A percentile compares a stretch with the other conserved stretches of the same genome.
Conservation (phyloP, 768 basidiomycete species). For the Naganishia kalamii region DNA sequence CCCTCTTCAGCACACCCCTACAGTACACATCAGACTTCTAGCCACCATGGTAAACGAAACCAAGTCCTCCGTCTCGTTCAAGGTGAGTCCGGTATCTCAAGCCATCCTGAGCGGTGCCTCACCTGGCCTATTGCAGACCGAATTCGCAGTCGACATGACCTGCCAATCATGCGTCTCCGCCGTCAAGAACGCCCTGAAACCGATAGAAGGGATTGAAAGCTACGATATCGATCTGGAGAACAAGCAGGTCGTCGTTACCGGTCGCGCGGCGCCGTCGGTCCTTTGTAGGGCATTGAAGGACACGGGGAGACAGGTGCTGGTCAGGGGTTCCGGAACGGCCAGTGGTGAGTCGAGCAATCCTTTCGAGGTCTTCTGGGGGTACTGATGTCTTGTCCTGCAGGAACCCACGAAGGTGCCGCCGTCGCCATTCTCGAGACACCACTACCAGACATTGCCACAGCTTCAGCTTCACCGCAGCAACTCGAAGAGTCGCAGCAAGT, state of each 20-base stretch:
- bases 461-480: conserved; percentile 17
- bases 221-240: conserved; percentile 43
- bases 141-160: conserved; percentile 48
- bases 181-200: conserved; percentile 31
- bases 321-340: conserved; percentile 21
- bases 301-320: conserved; percentile 22
- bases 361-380: background rate
- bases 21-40: too few species aligned
- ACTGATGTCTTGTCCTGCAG: background rate
- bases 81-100: conserved; percentile 14
- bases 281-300: conserved; percentile 21
- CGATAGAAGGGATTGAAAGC: conserved; percentile 39
- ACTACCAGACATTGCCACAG: conserved; percentile 36
- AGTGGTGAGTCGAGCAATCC: conserved; percentile 3
- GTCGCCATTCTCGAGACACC: conserved; percentile 46
- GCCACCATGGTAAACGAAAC: conserved; percentile 12
- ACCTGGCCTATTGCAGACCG: conserved; percentile 31
- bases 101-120: background rate
- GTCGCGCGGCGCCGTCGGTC: conserved; percentile 28
- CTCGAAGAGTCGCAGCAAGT: conserved; percentile 42
- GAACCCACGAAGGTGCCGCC: conserved; percentile 34
- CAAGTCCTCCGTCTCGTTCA: conserved; percentile 20
- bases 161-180: conserved; percentile 45
- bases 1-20: too few species aligned
- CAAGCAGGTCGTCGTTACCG: conserved; percentile 43